Percentiles rank a stretch among this genome's conserved stretches.
phyloP scores from a whole-genome alignment of 148 eudicot genomes.

The Hydrangea macrophylla region DNA sequence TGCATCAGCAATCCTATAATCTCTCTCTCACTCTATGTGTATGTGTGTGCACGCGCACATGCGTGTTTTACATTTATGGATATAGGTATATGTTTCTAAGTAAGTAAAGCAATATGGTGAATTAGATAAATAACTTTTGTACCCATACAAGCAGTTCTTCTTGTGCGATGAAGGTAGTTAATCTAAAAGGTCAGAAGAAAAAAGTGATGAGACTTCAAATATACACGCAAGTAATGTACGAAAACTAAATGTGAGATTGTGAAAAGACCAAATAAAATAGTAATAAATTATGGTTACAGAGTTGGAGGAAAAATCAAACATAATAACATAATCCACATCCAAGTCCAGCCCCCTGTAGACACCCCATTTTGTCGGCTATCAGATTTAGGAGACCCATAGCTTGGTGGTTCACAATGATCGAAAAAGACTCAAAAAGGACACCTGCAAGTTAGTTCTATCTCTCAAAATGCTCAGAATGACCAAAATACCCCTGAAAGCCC shows the following conservation, averaged over 20 bases:
- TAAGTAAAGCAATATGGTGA: conserved; percentile 1
- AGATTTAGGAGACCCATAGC: no score
- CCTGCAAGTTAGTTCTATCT: no score
- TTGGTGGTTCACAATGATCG: no score
- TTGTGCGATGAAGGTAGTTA: conserved; percentile 97
- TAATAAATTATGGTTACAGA: conserved; percentile 57
- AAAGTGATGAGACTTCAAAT: not conserved
- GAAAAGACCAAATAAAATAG: conserved; percentile 12
- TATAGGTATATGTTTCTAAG: no score
- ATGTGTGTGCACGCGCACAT: no score
- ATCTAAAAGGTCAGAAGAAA: conserved; percentile 42
- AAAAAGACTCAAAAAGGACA: no score
- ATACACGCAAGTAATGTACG: not conserved
- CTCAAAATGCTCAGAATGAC: no score
- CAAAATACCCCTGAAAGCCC: no score
- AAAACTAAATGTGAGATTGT: not conserved
- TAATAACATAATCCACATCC: conserved; percentile 97
- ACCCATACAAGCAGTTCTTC: conserved; percentile 99
- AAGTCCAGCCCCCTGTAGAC: conserved; percentile 94
- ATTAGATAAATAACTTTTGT: conserved; percentile 67
- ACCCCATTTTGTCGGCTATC: no score
- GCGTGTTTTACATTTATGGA: no score
- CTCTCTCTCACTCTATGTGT: not conserved
- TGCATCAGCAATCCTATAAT: no score
- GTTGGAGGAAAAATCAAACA: conserved; percentile 91